phyloP scores from a whole-genome alignment of 345 rosid genomes.

The Aquilaria malaccensis region DNA sequence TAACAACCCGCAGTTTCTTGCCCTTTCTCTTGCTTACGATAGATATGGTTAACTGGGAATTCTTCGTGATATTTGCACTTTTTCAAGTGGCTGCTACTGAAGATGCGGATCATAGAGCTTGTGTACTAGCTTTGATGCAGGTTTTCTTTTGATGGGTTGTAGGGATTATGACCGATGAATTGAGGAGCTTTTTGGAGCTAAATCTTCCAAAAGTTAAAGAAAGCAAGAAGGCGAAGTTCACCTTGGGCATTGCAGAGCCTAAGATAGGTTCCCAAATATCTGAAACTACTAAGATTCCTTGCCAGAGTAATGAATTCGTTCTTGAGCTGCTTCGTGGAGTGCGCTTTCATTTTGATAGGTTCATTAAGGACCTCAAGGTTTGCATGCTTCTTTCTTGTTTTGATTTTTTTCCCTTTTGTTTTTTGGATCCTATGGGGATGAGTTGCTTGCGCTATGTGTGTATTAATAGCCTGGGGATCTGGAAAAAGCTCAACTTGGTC shows the following conservation, averaged over 20 bases:
- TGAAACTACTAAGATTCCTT: constrained; percentile 73
- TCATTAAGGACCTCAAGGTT: constrained; percentile 92
- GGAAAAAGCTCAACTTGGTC: constrained; percentile 93
- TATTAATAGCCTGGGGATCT: constrained; percentile 68
- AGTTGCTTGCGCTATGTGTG: background rate
- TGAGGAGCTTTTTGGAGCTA: constrained; percentile 77
- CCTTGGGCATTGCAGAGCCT: constrained; percentile 79
- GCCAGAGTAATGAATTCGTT: constrained; percentile 79
- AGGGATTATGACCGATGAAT: constrained; percentile 77
- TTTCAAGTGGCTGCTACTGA: too few relatives aligned
- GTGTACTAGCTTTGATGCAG: background rate
- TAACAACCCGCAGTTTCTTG: too few relatives aligned
- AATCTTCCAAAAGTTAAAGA: constrained; percentile 80
- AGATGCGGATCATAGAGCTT: background rate
- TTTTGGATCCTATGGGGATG: background rate
- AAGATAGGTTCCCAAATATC: constrained; percentile 80
- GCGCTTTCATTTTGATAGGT: constrained; percentile 69
- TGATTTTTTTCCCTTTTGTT: background rate
- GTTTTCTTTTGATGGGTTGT: background rate
- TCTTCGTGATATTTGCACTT: too few relatives aligned
- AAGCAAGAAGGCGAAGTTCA: constrained; percentile 72
- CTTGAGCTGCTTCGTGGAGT: constrained; percentile 91
- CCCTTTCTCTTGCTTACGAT: too few relatives aligned
- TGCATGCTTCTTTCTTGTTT: constrained; percentile 7
- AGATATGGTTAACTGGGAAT: too few relatives aligned